Evolutionary conservation across 1,139 yeast species (phyloP).

Genomic region (Suhomyces anneliseae): DNA sequence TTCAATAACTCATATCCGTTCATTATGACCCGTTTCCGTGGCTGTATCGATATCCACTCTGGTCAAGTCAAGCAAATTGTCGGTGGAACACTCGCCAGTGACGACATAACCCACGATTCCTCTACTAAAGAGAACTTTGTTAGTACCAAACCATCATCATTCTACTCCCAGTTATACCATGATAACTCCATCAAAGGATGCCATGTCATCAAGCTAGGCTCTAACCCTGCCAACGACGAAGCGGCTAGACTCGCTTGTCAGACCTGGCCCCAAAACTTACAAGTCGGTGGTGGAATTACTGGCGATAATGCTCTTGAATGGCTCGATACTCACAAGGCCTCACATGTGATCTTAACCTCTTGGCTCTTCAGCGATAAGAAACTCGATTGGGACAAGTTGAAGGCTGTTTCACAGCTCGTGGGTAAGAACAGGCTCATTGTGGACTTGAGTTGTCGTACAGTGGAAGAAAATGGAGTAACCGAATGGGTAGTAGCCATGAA

Average conservation of each 20-base stretch:
- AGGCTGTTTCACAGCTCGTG: constrained; percentile 45
- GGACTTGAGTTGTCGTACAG: constrained; percentile 81
- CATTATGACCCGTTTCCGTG: constrained; percentile 82
- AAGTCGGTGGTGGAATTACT: constrained; percentile 92
- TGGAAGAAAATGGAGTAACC: constrained; percentile 22
- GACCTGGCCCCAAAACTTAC: constrained; percentile 74
- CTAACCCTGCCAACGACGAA: constrained; percentile 67
- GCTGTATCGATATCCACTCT: constrained; percentile 91
- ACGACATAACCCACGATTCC: constrained; percentile 34
- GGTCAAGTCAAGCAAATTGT: constrained; percentile 97
- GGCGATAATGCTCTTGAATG: constrained; percentile 70
- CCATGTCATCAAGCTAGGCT: constrained; percentile 90
- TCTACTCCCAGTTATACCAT: constrained; percentile 73
- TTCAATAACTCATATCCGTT: too few species aligned
- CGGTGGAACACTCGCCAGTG: constrained; percentile 77
- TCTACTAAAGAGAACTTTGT: constrained; percentile 74
- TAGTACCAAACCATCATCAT: constrained; percentile 70
- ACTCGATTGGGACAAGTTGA: constrained; percentile 57
- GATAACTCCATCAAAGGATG: constrained; percentile 64
- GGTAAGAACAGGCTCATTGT: constrained; percentile 76
- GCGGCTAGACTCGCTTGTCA: constrained; percentile 78
- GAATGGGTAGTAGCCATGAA: constrained; percentile 94
- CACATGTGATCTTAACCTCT: constrained; percentile 88
- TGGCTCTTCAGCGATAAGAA: constrained; percentile 73
- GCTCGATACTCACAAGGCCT: constrained; percentile 64